A percentile compares a stretch with the other conserved stretches of the same genome.
phyloP scores from a whole-genome alignment of 2,329 filamentous ascomycete species.

The Sodiomyces alkalinus region DNA sequence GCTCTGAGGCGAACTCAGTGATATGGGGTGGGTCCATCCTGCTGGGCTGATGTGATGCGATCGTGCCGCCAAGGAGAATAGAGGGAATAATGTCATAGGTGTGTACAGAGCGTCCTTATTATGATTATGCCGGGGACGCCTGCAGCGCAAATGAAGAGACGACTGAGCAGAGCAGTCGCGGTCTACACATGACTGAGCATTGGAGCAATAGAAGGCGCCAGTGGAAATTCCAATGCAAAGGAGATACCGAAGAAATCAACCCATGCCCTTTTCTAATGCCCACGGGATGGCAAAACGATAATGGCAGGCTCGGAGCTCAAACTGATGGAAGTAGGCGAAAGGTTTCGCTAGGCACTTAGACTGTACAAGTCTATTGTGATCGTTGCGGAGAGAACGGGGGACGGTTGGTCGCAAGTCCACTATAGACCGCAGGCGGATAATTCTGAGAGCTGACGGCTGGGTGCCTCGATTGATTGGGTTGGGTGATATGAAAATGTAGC shows the following conservation, averaged over 20 bases:
- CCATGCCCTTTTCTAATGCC: neutral
- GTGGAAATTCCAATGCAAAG: neutral
- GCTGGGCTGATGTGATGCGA: conserved; percentile 9
- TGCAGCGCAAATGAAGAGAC: conserved; percentile 3
- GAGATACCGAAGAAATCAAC: neutral
- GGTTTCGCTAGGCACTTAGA: too few species aligned
- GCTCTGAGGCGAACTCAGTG: conserved; percentile 51
- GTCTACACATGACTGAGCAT: conserved; percentile 19
- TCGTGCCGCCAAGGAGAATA: conserved; percentile 9
- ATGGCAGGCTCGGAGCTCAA: neutral
- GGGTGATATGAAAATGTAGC: too few species aligned
- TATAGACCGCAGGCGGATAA: too few species aligned
- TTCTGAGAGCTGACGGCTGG: too few species aligned
- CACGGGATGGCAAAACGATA: too few species aligned
- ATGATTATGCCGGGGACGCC: conserved; percentile 1
- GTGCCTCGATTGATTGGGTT: too few species aligned
- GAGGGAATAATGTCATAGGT: conserved; percentile 4
- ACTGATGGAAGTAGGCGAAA: neutral
- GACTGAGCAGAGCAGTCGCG: conserved; percentile 11
- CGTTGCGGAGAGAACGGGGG: too few species aligned
- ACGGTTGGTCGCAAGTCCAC: too few species aligned
- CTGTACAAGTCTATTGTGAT: too few species aligned
- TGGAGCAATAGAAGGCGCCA: neutral
- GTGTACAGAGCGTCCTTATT: conserved; percentile 3
- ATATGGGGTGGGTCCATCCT: conserved; percentile 47